Evolutionary conservation across 2,329 filamentous ascomycete genomes (phyloP), one percentile per base, ranked within the genome.

Genomic region (Apiospora arundinis): DNA sequence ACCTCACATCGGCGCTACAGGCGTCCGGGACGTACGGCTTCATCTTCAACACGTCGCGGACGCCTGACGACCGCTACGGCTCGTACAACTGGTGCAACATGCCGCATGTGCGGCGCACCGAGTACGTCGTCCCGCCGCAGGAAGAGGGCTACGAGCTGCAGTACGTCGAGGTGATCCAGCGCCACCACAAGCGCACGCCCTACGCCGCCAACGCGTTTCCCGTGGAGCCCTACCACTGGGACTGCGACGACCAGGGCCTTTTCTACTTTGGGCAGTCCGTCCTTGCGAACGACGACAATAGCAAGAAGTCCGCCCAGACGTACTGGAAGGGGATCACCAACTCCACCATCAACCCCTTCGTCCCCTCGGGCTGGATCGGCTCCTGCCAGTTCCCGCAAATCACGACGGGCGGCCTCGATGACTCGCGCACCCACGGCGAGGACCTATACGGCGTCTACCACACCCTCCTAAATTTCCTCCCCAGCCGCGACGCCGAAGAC

Each of bases 21-120:
- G 85, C 86, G 9, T 83, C 85, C 1, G 93, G 92, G 0, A 87
- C 91, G 0, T 91, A 94, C 79, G 93, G 92, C 1, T 95, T 94
- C 78, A 86, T 93, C 23, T 96, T 91, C 82, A 90, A 94, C 77
- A 86, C 87, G 45, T 93, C 92, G 0, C 75, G 82, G 1, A 88
- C 88, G 0, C 89, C 92, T 0, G 82, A 85, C 70, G 78, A 81
- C 0, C 75, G 84, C 48, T 92, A 93, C 80, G 89, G 90, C 7
- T 86, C 83, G 1, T 95, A 95, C 81, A 94, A 95, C 80, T 95
- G 87, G 87, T 96, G 93, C 81, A 95, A 96, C 78, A 96, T 96
- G 93, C 93, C 94, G 0, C 94, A 95, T 82, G 92, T 93, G n/a
- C 87, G 93, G 44, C 82, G 80, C 28, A 81, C 81, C 18, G 92